phyloP scores from a whole-genome alignment of 139 green algal species.

The Desmodesmus armatus region DNA sequence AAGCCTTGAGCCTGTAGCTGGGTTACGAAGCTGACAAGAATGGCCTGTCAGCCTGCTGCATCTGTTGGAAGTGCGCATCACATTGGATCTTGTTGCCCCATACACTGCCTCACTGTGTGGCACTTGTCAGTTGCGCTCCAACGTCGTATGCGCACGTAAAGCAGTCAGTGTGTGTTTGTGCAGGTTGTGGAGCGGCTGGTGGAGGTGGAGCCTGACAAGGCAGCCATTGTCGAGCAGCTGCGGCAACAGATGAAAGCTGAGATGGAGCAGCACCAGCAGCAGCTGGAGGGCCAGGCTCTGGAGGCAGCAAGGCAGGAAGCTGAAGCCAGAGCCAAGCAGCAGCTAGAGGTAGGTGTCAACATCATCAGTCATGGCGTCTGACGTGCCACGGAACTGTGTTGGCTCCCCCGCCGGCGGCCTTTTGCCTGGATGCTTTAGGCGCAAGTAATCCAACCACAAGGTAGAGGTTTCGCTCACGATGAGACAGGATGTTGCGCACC shows the following conservation, averaged over 20 bases:
- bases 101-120: background rate
- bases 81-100: background rate
- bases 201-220: constrained; percentile 66
- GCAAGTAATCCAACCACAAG: too few relatives aligned
- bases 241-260: constrained; percentile 64
- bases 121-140: background rate
- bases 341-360: constrained; percentile 58
- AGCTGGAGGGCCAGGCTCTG: constrained; percentile 52
- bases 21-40: too few relatives aligned
- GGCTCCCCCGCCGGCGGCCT: too few relatives aligned
- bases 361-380: too few relatives aligned
- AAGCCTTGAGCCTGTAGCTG: too few relatives aligned
- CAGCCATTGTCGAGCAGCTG: constrained; percentile 61
- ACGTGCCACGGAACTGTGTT: too few relatives aligned
- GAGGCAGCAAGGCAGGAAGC: constrained; percentile 58
- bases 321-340: constrained; percentile 53
- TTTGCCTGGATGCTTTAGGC: too few relatives aligned
- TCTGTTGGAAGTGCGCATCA: background rate
- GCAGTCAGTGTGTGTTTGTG: background rate
- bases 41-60: too few relatives aligned
- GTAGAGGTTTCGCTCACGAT: too few relatives aligned
- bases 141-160: background rate
- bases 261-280: constrained; percentile 57
- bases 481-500: background rate
- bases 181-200: constrained; percentile 59